Percentiles rank a stretch among this genome's conserved stretches.
These are phyloP conservation scores for Staphylotrichum tortipilum DNA, from an alignment of 495 filamentous ascomycete genomes.

Conservation along the genomic window DNA sequence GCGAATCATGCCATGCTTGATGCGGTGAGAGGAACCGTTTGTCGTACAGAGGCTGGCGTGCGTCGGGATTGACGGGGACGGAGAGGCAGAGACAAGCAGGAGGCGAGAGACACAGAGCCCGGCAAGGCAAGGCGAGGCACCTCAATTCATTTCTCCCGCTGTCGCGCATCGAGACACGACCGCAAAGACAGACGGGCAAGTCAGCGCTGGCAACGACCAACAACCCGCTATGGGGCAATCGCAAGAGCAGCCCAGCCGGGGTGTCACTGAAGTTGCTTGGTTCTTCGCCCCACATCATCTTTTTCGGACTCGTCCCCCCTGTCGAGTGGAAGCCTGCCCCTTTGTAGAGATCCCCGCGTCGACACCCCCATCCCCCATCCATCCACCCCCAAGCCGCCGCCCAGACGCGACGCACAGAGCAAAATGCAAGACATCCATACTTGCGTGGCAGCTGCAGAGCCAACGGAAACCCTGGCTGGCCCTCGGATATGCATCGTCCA, in stretches of 20 bases:
- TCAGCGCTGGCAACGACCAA: too few relatives aligned
- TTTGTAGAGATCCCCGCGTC: constrained; percentile 3
- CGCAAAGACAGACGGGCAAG: too few relatives aligned
- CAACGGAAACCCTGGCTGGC: constrained; percentile 4
- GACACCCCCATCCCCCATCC: too few relatives aligned
- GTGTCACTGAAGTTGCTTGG: neutral
- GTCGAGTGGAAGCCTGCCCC: neutral
- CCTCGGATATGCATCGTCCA: neutral
- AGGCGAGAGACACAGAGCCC: neutral
- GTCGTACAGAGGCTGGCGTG: neutral
- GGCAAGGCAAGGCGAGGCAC: too few relatives aligned
- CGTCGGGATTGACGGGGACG: neutral
- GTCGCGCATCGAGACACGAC: constrained; percentile 2
- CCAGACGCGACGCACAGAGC: neutral
- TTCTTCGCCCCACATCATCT: neutral
- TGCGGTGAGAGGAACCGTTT: neutral
- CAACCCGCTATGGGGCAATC: too few relatives aligned
- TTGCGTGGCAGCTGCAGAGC: constrained; percentile 17
- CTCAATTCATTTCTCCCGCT: constrained; percentile 3
- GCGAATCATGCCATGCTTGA: neutral
- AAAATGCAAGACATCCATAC: constrained; percentile 11
- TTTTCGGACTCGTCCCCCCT: constrained; percentile 7
- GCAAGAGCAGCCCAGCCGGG: neutral
- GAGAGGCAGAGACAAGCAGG: too few relatives aligned
- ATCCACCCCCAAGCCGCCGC: neutral